These are phyloP conservation scores for Falciphora oryzae DNA, from an alignment of 2,329 filamentous ascomycete genomes.

Conservation along the genomic window DNA sequence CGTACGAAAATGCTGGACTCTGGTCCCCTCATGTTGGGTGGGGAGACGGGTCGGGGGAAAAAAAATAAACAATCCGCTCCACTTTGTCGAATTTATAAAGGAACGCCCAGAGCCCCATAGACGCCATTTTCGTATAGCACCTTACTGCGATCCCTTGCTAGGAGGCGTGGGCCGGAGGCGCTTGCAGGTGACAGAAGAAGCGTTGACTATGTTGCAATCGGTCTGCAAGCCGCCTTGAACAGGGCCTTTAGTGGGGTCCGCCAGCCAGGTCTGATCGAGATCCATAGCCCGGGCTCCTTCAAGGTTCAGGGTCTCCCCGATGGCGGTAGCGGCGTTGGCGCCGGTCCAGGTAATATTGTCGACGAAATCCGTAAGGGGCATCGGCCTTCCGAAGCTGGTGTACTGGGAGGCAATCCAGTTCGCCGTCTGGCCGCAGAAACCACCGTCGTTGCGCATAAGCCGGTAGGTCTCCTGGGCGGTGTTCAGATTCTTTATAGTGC, in stretches of 20 bases:
- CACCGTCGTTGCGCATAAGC: conserved; percentile 28
- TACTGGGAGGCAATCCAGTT: conserved; percentile 26
- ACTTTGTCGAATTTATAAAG: no score
- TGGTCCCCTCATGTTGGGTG: no score
- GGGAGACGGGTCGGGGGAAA: no score
- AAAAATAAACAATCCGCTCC: no score
- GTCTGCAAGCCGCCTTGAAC: not conserved
- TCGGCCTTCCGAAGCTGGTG: conserved; percentile 16
- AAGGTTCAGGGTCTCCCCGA: conserved; percentile 9
- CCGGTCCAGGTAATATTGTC: conserved; percentile 19
- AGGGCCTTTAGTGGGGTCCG: not conserved
- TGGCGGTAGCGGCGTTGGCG: conserved; percentile 26
- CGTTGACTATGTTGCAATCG: not conserved
- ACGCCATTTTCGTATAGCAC: not conserved
- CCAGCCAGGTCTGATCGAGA: not conserved
- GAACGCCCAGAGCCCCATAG: no score
- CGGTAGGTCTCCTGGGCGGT: conserved; percentile 45
- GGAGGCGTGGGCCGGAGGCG: not conserved
- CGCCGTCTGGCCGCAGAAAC: conserved; percentile 20
- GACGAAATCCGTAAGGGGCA: conserved; percentile 20
- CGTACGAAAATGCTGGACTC: no score
- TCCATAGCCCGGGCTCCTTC: not conserved
- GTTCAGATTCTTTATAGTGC: conserved; percentile 13
- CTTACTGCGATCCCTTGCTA: not conserved
- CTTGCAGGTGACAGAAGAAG: not conserved